Percentiles rank a stretch among this genome's conserved stretches.
Evolutionary conservation across 768 basidiomycete genomes (phyloP).

Genomic region (Tubosaeta sp.): DNA sequence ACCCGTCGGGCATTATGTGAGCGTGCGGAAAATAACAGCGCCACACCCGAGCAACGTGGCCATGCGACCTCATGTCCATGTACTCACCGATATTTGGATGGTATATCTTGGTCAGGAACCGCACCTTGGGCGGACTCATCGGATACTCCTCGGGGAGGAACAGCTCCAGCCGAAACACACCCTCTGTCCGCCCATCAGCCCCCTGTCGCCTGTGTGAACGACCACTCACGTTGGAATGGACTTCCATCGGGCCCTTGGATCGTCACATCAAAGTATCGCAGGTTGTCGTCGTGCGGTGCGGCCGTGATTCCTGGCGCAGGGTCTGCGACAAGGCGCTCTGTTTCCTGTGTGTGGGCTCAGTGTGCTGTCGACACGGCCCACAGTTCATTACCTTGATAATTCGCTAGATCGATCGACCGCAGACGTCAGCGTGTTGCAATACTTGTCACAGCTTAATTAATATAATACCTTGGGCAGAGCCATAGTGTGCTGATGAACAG

Average conservation of each 20-base stretch:
- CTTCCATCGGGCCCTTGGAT: conserved; percentile 94
- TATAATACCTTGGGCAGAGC: conserved; percentile 34
- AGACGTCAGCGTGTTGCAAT: conserved; percentile 1
- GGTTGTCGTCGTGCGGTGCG: conserved; percentile 91
- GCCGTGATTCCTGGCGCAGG: conserved; percentile 98
- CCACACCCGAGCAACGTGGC: conserved; percentile 11
- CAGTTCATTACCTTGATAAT: conserved; percentile 45
- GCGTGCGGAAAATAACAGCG: conserved; percentile 17
- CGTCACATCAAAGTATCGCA: conserved; percentile 97
- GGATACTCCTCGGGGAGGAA: conserved; percentile 99
- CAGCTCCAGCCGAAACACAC: conserved; percentile 92
- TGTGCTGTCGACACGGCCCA: conserved; percentile 5
- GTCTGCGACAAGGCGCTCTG: conserved; percentile 92
- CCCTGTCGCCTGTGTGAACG: neutral
- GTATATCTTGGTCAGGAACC: conserved; percentile 97
- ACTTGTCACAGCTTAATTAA: neutral
- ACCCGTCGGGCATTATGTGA: conserved; percentile 17
- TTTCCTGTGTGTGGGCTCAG: conserved; percentile 62
- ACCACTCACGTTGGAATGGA: conserved; percentile 76
- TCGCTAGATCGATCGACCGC: conserved; percentile 32
- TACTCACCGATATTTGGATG: conserved; percentile 96
- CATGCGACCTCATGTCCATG: neutral
- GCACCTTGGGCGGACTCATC: conserved; percentile 98
- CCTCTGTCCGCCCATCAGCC: conserved; percentile 49
- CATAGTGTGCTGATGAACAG: conserved; percentile 23